phyloP scores from a whole-genome alignment of 257 asterid genomes.

The Solanum clarkiae region DNA sequence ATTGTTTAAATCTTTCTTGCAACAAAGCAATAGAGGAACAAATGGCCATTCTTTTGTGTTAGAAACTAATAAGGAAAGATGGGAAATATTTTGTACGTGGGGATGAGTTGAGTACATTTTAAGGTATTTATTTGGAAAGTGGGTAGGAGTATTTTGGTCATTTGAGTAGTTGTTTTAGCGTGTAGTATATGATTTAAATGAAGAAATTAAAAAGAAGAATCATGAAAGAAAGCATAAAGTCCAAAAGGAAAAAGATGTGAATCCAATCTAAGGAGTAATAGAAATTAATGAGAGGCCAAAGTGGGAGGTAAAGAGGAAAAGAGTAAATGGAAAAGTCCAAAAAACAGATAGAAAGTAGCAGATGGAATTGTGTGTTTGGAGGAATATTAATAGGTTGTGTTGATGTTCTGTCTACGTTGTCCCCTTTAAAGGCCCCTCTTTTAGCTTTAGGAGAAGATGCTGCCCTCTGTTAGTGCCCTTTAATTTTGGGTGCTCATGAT shows the following conservation, averaged over 20 bases:
- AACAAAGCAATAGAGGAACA: constrained; percentile 23
- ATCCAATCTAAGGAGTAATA: constrained; percentile 40
- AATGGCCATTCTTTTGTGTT: background rate
- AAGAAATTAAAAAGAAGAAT: constrained; percentile 22
- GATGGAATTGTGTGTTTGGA: constrained; percentile 65
- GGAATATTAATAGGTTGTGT: constrained; percentile 42
- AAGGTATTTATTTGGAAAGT: background rate
- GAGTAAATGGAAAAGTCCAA: constrained; percentile 30
- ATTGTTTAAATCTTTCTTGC: constrained; percentile 24
- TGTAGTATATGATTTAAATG: constrained; percentile 8
- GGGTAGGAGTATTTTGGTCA: background rate
- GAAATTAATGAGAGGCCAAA: constrained; percentile 21
- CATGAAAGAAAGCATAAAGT: constrained; percentile 23
- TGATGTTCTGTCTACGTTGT: constrained; percentile 31
- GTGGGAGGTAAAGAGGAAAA: constrained; percentile 34
- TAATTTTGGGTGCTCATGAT: constrained; percentile 15
- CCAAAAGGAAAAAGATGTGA: constrained; percentile 51
- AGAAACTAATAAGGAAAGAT: background rate
- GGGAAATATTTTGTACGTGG: background rate
- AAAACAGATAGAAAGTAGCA: constrained; percentile 31
- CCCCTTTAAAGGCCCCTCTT: constrained; percentile 15
- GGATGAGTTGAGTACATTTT: background rate
- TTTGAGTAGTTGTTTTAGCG: background rate
- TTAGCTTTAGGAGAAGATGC: constrained; percentile 25
- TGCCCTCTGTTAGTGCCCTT: constrained; percentile 24